Base-by-base conservation (phyloP, 2,329 filamentous ascomycete genomes). In the Aschersonia sp. region DNA sequence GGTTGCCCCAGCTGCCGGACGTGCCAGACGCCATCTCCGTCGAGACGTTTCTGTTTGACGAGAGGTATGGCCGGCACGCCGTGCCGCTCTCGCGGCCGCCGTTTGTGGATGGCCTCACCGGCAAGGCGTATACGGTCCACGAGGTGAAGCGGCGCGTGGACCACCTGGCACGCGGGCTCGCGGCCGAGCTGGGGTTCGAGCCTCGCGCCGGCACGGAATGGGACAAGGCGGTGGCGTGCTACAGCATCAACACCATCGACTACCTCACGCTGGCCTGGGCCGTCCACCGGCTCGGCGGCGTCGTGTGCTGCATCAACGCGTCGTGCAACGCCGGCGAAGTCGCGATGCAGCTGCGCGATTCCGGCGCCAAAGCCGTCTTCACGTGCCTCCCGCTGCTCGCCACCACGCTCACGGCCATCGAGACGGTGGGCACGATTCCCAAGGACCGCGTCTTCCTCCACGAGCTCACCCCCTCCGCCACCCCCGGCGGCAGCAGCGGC, bases 141-240 rank as follows among this genome's bases (percentile, higher is more conserved):
- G 76, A 87, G 53, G 73, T 85, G 49, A 74, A 71, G 43, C 73
- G 81, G 49, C 72, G 81, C n/a, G 75, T 83, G 5, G 79, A 86
- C 45, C 69, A 70, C 46, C 69, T 58, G n/a, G 52, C 55, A 82
- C 30, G 70, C 79, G 41, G 72, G 75, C 46, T 78, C 72, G 22
- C 64, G 22, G 76, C 81, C 54, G 79, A 85, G 54, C 67, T 89
- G 49, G 80, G 77, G 47, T 87, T 84, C 76, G 59, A 71, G n/a
- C 76, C 81, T 2, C 83, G 86, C 54, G 60, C 76, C 46, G 84
- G 81, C 5, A 75, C 76, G 0, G 82, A 87, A 57, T 88, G 81
- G 78, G 83, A 89, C 55, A 89, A 88, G 63, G 80, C 87, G 22
- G 65, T 84, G 42, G 80, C 72, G 4, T 69, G 87, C 39, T 89